phyloP scores from a whole-genome alignment of 306 rosid species.

The Gastrolobium villosum region DNA sequence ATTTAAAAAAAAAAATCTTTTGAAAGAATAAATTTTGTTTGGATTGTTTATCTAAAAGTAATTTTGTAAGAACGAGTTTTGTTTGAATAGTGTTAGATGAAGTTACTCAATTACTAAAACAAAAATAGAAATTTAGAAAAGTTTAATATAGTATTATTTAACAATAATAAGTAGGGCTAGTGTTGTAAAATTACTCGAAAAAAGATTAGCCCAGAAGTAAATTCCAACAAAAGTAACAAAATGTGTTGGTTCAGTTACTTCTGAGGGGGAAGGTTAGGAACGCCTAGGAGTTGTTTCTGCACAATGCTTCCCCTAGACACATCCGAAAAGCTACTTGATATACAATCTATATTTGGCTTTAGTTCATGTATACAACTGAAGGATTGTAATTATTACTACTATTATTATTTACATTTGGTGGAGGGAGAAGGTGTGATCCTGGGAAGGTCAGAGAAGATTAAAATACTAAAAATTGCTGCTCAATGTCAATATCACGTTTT shows the following conservation, averaged over 20 bases:
- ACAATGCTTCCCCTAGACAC: neutral
- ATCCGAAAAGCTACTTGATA: neutral
- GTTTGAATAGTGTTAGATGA: too few relatives aligned
- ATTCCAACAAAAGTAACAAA: neutral
- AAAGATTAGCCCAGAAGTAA: neutral
- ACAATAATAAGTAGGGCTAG: neutral
- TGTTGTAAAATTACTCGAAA: neutral
- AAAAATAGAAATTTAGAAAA: neutral
- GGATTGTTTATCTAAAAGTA: too few relatives aligned
- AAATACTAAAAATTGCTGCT: constrained; percentile 1
- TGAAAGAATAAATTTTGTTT: too few relatives aligned
- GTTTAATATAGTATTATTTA: neutral
- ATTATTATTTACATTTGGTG: constrained; percentile 24
- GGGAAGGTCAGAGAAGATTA: constrained; percentile 17
- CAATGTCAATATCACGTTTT: constrained; percentile 31
- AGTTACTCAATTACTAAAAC: too few relatives aligned
- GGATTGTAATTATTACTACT: neutral
- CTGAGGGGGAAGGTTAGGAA: neutral
- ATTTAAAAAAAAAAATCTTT: too few relatives aligned
- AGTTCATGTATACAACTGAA: neutral
- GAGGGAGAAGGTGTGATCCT: constrained; percentile 20
- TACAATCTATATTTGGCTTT: neutral
- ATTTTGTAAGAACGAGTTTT: too few relatives aligned
- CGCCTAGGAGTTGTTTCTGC: neutral
- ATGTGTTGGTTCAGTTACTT: neutral